Base-by-base conservation (phyloP, 2,329 filamentous ascomycete genomes). In the Anthostomella pinea region DNA sequence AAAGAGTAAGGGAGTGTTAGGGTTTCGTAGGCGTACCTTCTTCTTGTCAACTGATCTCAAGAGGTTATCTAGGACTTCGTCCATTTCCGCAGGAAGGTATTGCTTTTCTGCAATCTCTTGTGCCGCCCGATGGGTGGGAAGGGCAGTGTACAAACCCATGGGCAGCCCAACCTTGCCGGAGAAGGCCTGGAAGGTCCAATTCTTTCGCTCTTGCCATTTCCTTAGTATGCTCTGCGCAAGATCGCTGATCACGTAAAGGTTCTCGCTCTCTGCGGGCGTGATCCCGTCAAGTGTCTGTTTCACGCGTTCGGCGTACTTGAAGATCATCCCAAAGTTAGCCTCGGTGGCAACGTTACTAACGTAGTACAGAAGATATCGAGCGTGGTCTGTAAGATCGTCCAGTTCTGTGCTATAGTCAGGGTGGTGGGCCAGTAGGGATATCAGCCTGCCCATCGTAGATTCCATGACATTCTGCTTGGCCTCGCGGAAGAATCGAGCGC, bases 371-470 rank as follows among this genome's bases (percentile, higher is more conserved):
- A 98, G 81, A 60, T 97, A 98, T 51, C 82, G 81, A 5, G 87
- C 82, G 60, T 95, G 90, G 56, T 95, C 87, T 28, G 81, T 72
- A 31, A 96, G 67, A 30, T 89, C 83, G 10, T 79, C 74, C 3
- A 80, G 64, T 5, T 78, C 74, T 2, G 72, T 60, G 43, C 77
- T 80, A 50, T 91, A 96, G 60, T 98, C 93, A 1, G 90, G 90
- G 59, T 98, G 93, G 59, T 97, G 91, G 5, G 91, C 90, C 27
- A 98, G 74, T 27, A 98, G 68, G 31, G 89, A 93, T 34, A 98
- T 72, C 21, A 97, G 75, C 7, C 93, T 81, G 17, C 86, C 81
- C 58, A 97, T 85, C 9, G 84, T 76, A 15, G 81, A 77, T 63
- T 97, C 91, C 68, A 98, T 79, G 6, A 85, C 73, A 8, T 73